Evolutionary conservation across 805 yeast species (phyloP), one percentile per base, ranked within the genome.

Genomic region (Pichia heedii): DNA sequence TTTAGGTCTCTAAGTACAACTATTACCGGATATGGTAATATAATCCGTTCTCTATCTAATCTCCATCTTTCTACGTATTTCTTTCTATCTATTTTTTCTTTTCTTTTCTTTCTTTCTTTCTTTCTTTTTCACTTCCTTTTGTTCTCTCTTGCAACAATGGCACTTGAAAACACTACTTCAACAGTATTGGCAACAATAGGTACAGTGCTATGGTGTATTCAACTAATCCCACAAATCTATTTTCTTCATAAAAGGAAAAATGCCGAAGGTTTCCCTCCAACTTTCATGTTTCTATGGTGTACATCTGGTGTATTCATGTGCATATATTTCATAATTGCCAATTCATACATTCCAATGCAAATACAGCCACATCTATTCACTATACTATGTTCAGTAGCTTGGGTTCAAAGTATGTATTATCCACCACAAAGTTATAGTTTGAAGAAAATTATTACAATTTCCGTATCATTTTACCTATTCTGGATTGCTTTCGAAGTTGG

Each of bases 191-290:
- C 88, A 4, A 89, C 96, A 10, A 70, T 85, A 3, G 97, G 96
- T 3, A 90, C 97, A 0, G 81, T 90, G 2, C 69, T 85, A 44
- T 90, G 97, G 97, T 90, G 97, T 61, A 69, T 90, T 48, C 97
- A 90, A 63, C 66, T 90, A 40, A 69, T 84, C 1, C 97, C 97
- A 0, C 97, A 61, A 39, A 70, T 81, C 42, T 72, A 80, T 60
- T 86, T 84, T 59, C 52, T 62, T 5, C 84, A 76, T 69, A 70
- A 71, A 43, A 73, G 74, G 9, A 88, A 90, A 54, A 79, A 87
- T 60, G 82, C 95, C 44, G 84, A 81, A 15, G 97, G 97, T 0
- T 66, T 90, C n/a, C 96, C 97, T 0, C 89, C 94, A 0, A 22
- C 76, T 8, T 86, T 90, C 90, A 76, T 89, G 84, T 77, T 86